Percentiles rank a stretch among this genome's conserved stretches.
Evolutionary conservation across 83 land plant genomes (phyloP).

Genomic region (Picea abies): DNA sequence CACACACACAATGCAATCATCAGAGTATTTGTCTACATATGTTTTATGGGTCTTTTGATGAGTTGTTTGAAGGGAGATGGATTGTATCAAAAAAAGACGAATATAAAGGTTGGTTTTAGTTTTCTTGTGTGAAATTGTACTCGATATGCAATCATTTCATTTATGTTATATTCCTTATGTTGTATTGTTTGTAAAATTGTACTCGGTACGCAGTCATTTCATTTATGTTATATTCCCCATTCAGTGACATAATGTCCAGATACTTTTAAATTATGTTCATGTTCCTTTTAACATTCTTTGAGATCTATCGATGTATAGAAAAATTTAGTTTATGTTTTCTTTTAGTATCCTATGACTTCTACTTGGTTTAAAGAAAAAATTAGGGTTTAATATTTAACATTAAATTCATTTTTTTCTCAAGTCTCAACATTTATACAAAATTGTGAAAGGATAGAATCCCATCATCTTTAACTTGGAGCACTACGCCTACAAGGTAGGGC

Average conservation of each 20-base stretch:
- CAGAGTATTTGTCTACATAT: constrained; percentile 18
- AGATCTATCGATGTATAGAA: not conserved
- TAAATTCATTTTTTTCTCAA: too few species aligned
- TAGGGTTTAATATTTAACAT: too few species aligned
- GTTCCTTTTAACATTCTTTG: not conserved
- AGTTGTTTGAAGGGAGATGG: constrained; percentile 61
- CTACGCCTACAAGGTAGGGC: too few species aligned
- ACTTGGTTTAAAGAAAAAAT: too few species aligned
- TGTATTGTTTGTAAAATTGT: not conserved
- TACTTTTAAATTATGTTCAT: not conserved
- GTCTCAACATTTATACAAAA: too few species aligned
- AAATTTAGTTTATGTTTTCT: not conserved
- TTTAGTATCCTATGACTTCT: too few species aligned
- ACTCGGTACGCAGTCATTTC: not conserved
- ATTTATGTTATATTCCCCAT: too few species aligned
- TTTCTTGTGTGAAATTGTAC: not conserved
- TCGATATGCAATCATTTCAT: too few species aligned
- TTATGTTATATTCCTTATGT: too few species aligned
- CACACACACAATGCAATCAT: too few species aligned
- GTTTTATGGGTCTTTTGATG: constrained; percentile 73
- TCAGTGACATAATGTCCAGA: not conserved
- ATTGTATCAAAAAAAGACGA: constrained; percentile 59
- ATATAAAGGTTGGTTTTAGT: constrained; percentile 44
- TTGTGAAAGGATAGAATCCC: too few species aligned
- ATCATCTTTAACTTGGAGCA: too few species aligned